Conservation (phyloP, 768 basidiomycete genomes). For the Lanmaoa pseudosensibilis region DNA sequence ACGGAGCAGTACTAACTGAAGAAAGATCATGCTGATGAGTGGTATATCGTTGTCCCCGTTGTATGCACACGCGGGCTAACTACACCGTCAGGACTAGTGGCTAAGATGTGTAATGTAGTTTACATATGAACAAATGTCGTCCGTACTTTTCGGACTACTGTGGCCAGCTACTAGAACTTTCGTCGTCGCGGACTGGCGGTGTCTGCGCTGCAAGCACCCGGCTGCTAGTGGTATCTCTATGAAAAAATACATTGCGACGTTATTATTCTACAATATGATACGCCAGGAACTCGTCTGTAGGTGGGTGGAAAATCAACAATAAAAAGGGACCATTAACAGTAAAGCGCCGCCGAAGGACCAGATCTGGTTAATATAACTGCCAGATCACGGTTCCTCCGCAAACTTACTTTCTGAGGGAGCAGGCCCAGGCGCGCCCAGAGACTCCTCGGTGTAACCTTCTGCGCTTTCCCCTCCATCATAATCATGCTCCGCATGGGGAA, state of each 20-base stretch:
- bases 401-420: constrained; percentile 36
- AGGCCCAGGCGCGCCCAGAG: constrained; percentile 26
- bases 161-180: neutral
- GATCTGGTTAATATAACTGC: neutral
- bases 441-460: constrained; percentile 3
- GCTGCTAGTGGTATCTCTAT: neutral
- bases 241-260: neutral
- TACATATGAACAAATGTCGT: too few species aligned
- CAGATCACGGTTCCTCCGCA: constrained; percentile 24
- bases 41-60: neutral
- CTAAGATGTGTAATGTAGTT: too few species aligned
- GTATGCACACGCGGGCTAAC: neutral
- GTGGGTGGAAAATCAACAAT: neutral
- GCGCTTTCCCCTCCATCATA: constrained; percentile 6
- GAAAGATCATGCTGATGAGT: neutral
- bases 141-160: neutral
- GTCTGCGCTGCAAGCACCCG: neutral
- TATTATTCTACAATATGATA: neutral
- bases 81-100: neutral
- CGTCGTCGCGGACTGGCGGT: too few species aligned
- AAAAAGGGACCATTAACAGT: neutral
- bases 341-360: neutral
- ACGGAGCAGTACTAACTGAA: neutral
- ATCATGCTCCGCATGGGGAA: constrained; percentile 11
- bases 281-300: neutral